A percentile compares a stretch with the other conserved stretches of the same genome.
Evolutionary conservation across 2,329 filamentous ascomycete genomes (phyloP).

Genomic region (Xylaria sp.): DNA sequence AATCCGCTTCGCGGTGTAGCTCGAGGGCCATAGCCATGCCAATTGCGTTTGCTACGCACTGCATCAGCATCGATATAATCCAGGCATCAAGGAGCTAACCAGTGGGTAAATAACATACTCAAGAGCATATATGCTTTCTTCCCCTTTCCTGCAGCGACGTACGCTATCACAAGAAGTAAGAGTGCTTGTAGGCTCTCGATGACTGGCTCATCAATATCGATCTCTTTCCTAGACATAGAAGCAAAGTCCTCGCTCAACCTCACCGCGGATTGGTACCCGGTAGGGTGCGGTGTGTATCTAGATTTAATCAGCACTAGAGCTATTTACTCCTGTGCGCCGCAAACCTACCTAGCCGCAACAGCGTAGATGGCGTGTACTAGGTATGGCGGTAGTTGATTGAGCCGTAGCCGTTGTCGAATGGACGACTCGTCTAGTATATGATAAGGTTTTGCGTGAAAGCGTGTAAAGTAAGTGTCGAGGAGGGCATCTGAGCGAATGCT

Average conservation of each 20-base stretch:
- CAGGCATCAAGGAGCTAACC: neutral
- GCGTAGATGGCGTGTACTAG: conserved; percentile 69
- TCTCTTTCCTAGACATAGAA: conserved; percentile 71
- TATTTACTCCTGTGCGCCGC: neutral
- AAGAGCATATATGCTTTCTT: conserved; percentile 90
- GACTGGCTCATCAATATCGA: conserved; percentile 84
- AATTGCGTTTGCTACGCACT: conserved; percentile 71
- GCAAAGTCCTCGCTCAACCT: conserved; percentile 79
- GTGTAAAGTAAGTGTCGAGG: conserved; percentile 81
- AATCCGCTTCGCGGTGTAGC: conserved; percentile 79
- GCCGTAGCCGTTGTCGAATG: conserved; percentile 76
- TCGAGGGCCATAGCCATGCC: conserved; percentile 87
- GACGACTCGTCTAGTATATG: conserved; percentile 82
- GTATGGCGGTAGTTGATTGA: conserved; percentile 71
- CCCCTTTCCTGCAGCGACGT: conserved; percentile 79
- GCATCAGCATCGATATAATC: conserved; percentile 50
- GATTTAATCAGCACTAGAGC: conserved; percentile 39
- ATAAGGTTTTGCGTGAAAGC: conserved; percentile 84
- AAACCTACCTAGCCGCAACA: conserved; percentile 68
- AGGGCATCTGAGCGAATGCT: conserved; percentile 68
- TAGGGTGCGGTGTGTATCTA: conserved; percentile 76
- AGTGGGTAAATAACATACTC: conserved; percentile 61
- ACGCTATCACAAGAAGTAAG: conserved; percentile 79
- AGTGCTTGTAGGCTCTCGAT: conserved; percentile 82
- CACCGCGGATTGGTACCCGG: conserved; percentile 74